Evolutionary conservation across 129 eudicot species (phyloP), one percentile per base, ranked within the genome.

Genomic region (Flaveria brownii): DNA sequence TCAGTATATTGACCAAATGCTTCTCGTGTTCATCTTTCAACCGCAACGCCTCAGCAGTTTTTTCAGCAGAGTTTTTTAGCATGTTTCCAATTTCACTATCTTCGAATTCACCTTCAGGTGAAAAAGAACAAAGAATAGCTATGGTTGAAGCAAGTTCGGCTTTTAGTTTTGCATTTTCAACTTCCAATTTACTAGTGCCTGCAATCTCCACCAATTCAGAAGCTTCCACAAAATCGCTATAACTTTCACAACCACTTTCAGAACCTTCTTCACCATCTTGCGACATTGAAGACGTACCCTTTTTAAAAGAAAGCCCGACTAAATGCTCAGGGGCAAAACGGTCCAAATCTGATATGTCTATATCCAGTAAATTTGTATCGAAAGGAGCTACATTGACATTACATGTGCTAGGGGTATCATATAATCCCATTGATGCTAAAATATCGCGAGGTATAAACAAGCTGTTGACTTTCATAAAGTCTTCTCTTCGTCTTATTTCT

Each of bases 61-160:
- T 94, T 74, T 91, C 97, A 1, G 91, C 90, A 13, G 96, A 78
- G 39, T 76, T 77, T 71, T 91, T 94, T 43, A 89, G 75, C 68
- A 94, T 22, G 51, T 69, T 82, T 5, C 85, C 88, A 4, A 89
- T 65, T 85, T 89, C 78, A 80, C 76, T 80, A 23, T 91, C 97
- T 73, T 86, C 97, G 52, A 83, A 87, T 43, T 89, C 96, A 6
- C 82, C 63, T 23, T 91, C 96, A 4, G 86, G 81, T 20, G 86
- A 66, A 64, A 87, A 83, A 2, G 92, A 86, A 80, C 96, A 91
- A 17, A 91, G 78, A 4, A 86, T 49, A 52, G 99, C 99, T 70
- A 94, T 91, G 54, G 90, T 91, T 4, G 99, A 89, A 75, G 99
- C 99, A 62, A 94, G 93, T 56, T 91, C 97, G 17, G 97, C 99